These are phyloP conservation scores for Hermanozyma aechmeae DNA, from an alignment of 805 yeast genomes.

Conservation along the genomic window DNA sequence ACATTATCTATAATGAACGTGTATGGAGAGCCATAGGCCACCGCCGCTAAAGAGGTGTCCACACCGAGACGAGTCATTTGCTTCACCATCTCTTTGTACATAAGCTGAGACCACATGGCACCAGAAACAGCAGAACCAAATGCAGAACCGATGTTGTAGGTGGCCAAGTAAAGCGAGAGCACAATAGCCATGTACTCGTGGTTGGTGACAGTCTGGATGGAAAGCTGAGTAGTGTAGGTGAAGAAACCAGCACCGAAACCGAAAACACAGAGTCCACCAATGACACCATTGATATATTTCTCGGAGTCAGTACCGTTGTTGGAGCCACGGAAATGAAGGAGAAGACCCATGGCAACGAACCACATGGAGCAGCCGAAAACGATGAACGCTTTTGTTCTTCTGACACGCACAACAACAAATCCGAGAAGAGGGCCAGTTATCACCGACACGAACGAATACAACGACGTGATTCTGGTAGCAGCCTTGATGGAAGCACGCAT, in stretches of 20 bases:
- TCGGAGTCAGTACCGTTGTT: conserved; percentile 24
- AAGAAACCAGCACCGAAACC: conserved; percentile 73
- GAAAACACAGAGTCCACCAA: conserved; percentile 53
- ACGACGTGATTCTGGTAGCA: conserved; percentile 56
- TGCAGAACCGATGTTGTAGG: conserved; percentile 56
- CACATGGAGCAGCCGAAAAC: conserved; percentile 49
- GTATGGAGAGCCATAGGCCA: conserved; percentile 48
- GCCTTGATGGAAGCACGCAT: conserved; percentile 48
- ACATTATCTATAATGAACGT: conserved; percentile 36
- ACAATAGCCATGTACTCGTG: conserved; percentile 61
- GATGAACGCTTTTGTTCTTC: conserved; percentile 51
- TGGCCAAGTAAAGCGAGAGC: conserved; percentile 47
- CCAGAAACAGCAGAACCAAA: conserved; percentile 58
- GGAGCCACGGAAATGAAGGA: conserved; percentile 47
- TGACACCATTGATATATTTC: conserved; percentile 39
- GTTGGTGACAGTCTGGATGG: conserved; percentile 47
- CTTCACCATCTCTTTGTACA: conserved; percentile 36
- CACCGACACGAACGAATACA: conserved; percentile 59
- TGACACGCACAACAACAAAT: conserved; percentile 35
- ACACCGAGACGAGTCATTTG: conserved; percentile 18
- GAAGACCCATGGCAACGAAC: conserved; percentile 53
- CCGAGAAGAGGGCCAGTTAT: conserved; percentile 54
- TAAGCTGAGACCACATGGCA: conserved; percentile 59
- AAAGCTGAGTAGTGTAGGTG: conserved; percentile 54
- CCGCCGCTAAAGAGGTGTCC: conserved; percentile 16